Conservation (phyloP, 805 yeast genomes). For the Soucietia sequanensis region DNA sequence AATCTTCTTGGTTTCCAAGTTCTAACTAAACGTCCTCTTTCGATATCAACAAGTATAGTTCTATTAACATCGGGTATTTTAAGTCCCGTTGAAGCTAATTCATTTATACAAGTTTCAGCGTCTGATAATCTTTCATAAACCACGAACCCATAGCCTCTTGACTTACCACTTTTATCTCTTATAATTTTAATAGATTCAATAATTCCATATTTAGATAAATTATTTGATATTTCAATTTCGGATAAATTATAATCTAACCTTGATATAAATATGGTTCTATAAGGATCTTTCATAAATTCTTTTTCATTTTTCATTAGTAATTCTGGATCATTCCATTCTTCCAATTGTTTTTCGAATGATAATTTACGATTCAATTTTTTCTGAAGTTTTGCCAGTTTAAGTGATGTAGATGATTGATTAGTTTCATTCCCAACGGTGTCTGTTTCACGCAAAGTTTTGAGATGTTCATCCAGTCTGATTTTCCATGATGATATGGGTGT, state of each 20-base stretch:
- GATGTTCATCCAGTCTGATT: slow-evolving; percentile 22
- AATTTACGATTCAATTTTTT: slow-evolving; percentile 10
- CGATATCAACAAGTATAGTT: slow-evolving; percentile 65
- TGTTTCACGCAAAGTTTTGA: slow-evolving; percentile 15
- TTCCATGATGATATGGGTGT: slow-evolving; percentile 43
- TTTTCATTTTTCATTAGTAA: slow-evolving; percentile 28
- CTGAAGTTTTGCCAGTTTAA: neutral
- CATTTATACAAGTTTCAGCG: slow-evolving; percentile 60
- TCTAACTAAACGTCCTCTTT: slow-evolving; percentile 62
- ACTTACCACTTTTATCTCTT: slow-evolving; percentile 42
- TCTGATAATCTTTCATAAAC: slow-evolving; percentile 62
- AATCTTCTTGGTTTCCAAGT: slow-evolving; percentile 72
- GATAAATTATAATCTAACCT: slow-evolving; percentile 63
- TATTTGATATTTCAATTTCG: slow-evolving; percentile 66
- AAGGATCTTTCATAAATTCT: slow-evolving; percentile 56
- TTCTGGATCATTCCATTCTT: slow-evolving; percentile 33
- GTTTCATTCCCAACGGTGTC: neutral
- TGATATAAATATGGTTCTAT: slow-evolving; percentile 72
- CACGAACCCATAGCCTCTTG: slow-evolving; percentile 84
- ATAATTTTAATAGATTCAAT: slow-evolving; percentile 53
- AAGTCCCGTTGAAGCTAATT: slow-evolving; percentile 47
- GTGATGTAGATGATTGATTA: neutral
- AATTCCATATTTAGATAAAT: slow-evolving; percentile 64
- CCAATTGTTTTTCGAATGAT: slow-evolving; percentile 21
- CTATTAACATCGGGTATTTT: slow-evolving; percentile 41